These are phyloP conservation scores for Acer campestre DNA, from an alignment of 345 rosid genomes.

Conservation along the genomic window DNA sequence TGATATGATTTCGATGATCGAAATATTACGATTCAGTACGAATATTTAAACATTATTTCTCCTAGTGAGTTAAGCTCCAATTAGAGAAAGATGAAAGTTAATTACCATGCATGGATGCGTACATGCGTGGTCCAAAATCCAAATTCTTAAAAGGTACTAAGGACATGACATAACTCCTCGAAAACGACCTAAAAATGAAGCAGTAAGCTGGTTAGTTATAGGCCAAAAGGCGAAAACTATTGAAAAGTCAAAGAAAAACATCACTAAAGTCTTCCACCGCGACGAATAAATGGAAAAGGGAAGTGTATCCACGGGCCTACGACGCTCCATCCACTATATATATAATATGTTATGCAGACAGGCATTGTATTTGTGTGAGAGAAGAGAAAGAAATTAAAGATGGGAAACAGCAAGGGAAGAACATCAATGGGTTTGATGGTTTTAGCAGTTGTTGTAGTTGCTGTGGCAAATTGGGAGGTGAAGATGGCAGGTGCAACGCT, in stretches of 20 bases:
- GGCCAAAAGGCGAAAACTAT: background rate
- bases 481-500: slow-evolving; percentile 19
- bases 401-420: background rate
- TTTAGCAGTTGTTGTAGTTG: background rate
- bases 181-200: no score
- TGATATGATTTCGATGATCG: no score
- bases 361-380: background rate
- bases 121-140: background rate
- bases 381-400: background rate
- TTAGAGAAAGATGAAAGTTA: no score
- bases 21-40: no score
- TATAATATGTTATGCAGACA: background rate
- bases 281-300: background rate
- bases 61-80: no score
- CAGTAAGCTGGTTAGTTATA: no score
- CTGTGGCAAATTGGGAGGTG: slow-evolving; percentile 7
- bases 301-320: background rate
- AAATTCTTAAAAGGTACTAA: background rate
- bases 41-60: no score
- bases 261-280: background rate
- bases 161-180: background rate
- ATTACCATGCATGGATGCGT: no score
- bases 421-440: slow-evolving; percentile 9
- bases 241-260: background rate
- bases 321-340: background rate